These are phyloP conservation scores for Hyaloscypha variabilis DNA, from an alignment of 495 filamentous ascomycete genomes.

Conservation along the genomic window DNA sequence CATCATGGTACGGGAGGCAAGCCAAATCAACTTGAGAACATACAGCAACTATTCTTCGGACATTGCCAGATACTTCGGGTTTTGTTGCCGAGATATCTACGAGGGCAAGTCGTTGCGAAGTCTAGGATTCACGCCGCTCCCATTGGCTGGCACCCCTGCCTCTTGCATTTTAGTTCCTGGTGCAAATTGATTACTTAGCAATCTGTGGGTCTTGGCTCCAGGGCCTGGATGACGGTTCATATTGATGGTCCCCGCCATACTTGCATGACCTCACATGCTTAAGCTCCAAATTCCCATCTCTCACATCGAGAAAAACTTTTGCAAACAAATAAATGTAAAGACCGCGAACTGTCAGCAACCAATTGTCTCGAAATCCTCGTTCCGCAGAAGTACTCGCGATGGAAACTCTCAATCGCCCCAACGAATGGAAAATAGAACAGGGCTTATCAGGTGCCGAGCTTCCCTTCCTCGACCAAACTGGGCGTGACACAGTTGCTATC, in stretches of 20 bases:
- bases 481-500: conserved; percentile 31
- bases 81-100: background rate
- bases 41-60: background rate
- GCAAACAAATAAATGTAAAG: background rate
- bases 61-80: background rate
- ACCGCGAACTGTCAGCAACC: too few species aligned
- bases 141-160: background rate
- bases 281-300: background rate
- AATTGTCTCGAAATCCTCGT: too few species aligned
- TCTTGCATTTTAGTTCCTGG: background rate
- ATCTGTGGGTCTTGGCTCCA: too few species aligned
- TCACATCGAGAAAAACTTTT: background rate
- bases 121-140: background rate
- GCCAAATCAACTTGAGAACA: background rate
- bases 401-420: conserved; percentile 34
- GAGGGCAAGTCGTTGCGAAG: background rate
- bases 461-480: conserved; percentile 50
- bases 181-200: background rate
- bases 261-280: background rate
- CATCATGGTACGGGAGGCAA: background rate
- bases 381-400: background rate
- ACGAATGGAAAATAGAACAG: conserved; percentile 59
- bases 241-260: background rate
- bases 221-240: background rate
- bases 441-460: conserved; percentile 48